phyloP scores from a whole-genome alignment of 768 basidiomycete species.

The Tylopilus rubrobrunneus region DNA sequence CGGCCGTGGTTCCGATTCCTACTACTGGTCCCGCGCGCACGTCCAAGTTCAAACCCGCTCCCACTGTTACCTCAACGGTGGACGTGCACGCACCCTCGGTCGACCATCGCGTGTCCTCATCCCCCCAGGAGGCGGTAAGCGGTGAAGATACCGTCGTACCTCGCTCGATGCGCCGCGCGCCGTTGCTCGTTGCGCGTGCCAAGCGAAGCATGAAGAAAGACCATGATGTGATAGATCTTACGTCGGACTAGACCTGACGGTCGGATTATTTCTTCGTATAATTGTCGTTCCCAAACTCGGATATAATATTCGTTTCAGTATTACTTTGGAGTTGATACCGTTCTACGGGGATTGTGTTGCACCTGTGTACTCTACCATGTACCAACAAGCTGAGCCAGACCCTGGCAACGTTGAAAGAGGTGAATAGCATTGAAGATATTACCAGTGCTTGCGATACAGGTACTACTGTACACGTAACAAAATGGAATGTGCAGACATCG shows the following conservation, averaged over 20 bases:
- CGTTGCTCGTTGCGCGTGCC: slow-evolving; percentile 23
- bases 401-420: background rate
- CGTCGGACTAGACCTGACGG: slow-evolving; percentile 22
- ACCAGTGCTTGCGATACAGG: slow-evolving; percentile 3
- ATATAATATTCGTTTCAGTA: background rate
- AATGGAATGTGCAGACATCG: slow-evolving; percentile 1
- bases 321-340: background rate
- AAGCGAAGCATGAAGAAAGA: slow-evolving; percentile 8
- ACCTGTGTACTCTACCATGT: background rate
- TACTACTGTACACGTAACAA: slow-evolving; percentile 7
- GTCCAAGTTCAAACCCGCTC: slow-evolving; percentile 21
- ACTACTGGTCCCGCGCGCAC: background rate
- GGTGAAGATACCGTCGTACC: background rate
- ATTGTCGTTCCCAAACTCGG: background rate
- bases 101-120: background rate
- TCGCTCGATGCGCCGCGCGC: background rate
- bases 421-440: background rate
- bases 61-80: background rate
- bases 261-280: background rate
- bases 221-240: slow-evolving; percentile 40
- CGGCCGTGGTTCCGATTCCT: background rate
- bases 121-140: background rate
- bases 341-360: too few relatives aligned
- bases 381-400: background rate
- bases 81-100: background rate